Percentiles rank a stretch among this genome's conserved stretches.
phyloP scores from a whole-genome alignment of 257 asterid genomes.

The Petunia axillaris region DNA sequence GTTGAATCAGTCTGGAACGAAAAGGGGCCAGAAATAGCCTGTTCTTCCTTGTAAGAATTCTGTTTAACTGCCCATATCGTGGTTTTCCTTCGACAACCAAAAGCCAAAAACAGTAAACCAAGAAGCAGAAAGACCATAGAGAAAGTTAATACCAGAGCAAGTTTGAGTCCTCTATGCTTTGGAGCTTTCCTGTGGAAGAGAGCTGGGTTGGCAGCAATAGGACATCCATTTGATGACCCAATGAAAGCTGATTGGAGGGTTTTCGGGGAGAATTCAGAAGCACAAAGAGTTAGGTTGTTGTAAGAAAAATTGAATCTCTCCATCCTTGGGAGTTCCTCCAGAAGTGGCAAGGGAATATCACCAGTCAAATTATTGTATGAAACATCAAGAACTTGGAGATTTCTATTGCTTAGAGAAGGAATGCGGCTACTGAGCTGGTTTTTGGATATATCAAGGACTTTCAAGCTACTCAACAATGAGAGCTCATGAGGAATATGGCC shows the following conservation, averaged over 20 bases:
- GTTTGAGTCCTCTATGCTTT: constrained; percentile 61
- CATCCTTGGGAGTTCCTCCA: constrained; percentile 61
- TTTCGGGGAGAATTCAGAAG: constrained; percentile 46
- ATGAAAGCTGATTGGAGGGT: constrained; percentile 55
- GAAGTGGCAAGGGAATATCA: constrained; percentile 62
- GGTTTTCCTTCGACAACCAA: constrained; percentile 60
- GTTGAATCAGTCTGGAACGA: constrained; percentile 42
- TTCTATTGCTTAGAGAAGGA: constrained; percentile 52
- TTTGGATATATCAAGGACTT: constrained; percentile 69
- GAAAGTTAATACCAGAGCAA: constrained; percentile 68
- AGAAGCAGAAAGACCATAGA: constrained; percentile 75
- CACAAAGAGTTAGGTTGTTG: constrained; percentile 79
- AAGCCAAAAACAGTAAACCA: constrained; percentile 75
- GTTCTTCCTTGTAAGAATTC: constrained; percentile 35
- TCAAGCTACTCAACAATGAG: constrained; percentile 53
- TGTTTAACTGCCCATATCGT: constrained; percentile 36
- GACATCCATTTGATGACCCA: constrained; percentile 81
- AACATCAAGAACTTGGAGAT: constrained; percentile 65
- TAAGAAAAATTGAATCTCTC: constrained; percentile 80
- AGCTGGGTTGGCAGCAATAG: constrained; percentile 83
- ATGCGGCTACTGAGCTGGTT: constrained; percentile 64
- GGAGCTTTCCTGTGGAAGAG: constrained; percentile 50
- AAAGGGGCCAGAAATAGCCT: constrained; percentile 36
- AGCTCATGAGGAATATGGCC: constrained; percentile 64
- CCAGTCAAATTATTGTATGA: constrained; percentile 85